Conservation (phyloP, 345 rosid genomes). For the Dipteronia sinensis region DNA sequence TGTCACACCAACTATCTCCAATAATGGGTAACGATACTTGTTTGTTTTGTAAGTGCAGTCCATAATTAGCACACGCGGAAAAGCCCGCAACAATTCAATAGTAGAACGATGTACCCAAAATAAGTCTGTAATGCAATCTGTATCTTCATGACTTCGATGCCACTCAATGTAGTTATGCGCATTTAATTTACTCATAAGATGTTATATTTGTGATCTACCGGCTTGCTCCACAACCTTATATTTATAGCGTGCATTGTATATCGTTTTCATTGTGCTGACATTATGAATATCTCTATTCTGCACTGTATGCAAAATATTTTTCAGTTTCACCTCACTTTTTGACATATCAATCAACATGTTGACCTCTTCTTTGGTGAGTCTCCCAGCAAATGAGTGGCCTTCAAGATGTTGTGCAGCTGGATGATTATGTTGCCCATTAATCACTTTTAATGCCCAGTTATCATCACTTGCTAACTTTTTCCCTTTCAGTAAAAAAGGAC, state of each 20-base stretch:
- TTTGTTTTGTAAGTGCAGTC: conserved; percentile 18
- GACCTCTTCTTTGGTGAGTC: no score
- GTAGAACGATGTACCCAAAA: conserved; percentile 19
- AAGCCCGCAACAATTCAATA: conserved; percentile 12
- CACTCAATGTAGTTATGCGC: not conserved
- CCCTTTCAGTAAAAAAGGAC: no score
- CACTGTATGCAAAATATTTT: no score
- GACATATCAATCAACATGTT: no score
- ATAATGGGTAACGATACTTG: conserved; percentile 7
- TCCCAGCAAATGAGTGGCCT: no score
- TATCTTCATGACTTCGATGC: conserved; percentile 4
- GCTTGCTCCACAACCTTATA: not conserved
- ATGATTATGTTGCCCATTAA: no score
- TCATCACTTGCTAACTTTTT: no score
- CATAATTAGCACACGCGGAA: conserved; percentile 16
- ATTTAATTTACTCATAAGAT: not conserved
- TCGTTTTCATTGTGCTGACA: no score
- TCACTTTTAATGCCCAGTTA: no score
- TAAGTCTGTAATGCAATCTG: conserved; percentile 6
- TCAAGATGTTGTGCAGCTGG: no score
- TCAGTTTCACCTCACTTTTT: no score
- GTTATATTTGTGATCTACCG: conserved; percentile 12
- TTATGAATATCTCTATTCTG: no score
- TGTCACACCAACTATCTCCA: conserved; percentile 26
- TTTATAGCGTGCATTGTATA: not conserved